Evolutionary conservation across 768 basidiomycete genomes (phyloP), one percentile per base, ranked within the genome.

Genomic region (Rhodotorula paludigena): DNA sequence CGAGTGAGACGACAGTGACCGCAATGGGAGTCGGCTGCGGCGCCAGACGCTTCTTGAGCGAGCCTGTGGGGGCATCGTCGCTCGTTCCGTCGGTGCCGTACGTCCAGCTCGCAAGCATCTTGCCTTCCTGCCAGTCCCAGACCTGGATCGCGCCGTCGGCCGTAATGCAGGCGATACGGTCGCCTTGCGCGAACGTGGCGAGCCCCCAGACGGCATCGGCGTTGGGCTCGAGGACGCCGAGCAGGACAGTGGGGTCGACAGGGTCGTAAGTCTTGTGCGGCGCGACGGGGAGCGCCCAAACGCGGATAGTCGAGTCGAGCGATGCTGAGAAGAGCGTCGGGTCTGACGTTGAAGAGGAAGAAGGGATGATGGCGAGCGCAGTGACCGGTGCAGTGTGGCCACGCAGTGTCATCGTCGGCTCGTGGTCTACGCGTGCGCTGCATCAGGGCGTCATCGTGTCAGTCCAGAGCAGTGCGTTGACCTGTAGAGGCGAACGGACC

Each of bases 171-270:
- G 94, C 89, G 48, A 98, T 82, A 14, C 88, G 86, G 61, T 65
- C 51, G 6, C 61, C n/a, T n/a, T n/a, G 14, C 25, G 23, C 83
- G 35, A 91, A 84, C 30, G 94, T 84, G 16, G 89, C 87, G 57
- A 98, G 81, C 76, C 92, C 96, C 96, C 96, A 99, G 33, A 97
- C 89, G 10, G 91, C 91, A 77, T 99, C 93, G 9, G 91, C 90
- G 77, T 96, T 91, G 7, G 93, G 92, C 38, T 93, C 86, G 36
- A 98, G 83, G 71, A 88, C 86, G 41, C 88, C 88, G 44, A 88
- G 83, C 36, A 85, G 83, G 8, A 87, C 83, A 1, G 85, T 86
- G 56, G 89, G 84, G 74, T 98, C 92, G 77, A 89, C 92, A 0
- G 92, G 87, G 2, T 89, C 89, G 78, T 97, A 99, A 23, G 92